Base-by-base conservation (phyloP, 257 asterid genomes). In the Petunia secreta region DNA sequence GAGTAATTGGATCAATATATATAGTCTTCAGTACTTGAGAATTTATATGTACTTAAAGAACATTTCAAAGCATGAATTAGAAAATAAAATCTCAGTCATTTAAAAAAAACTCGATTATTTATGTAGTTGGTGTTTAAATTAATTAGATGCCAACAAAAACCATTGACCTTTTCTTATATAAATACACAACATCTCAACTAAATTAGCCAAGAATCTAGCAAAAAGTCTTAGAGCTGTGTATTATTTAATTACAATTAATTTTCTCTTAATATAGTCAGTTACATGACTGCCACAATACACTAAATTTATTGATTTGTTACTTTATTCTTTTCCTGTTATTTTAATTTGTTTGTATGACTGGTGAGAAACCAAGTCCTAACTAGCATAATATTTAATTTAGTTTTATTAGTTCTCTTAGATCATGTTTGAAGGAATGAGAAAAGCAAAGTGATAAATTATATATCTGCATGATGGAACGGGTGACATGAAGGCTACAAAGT, bases 121-220 rank as follows among this genome's bases (percentile, higher is more conserved):
- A 68, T 43, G 40, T 44, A 68, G 75, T 16, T 43, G 75, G 40
- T 3, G 38, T 43, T 16, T 44, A 48, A 71, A 71, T 48, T 4
- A 48, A 48, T 34, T 8, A 68, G 60, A 34, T 71, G 77, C 77
- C 60, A 71, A 71, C 60, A 71, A 71, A 48, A 48, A 71, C 44
- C 43, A n/a, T 48, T 71, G 77, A 71, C 77, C 77, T 71, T 59
- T 10, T 25, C 8, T 25, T 48, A 10, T 71, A 71, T 4, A 69
- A 4, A 46, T 48, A 34, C 10, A 48, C 44, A 59, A 71, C 77
- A 41, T 48, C 77, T 25, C 77, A 71, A 71, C 0, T 71, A 25
- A 71, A 71, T 25, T 48, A 71, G 44, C 77, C 77, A 71, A 71
- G 77, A 71, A 48, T 71, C 77, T 71, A 71, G 77, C 60, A 71